Evolutionary conservation across 2,329 filamentous ascomycete species (phyloP), one percentile per base, ranked within the genome.

Genomic region (Sordariomycetes sp.): DNA sequence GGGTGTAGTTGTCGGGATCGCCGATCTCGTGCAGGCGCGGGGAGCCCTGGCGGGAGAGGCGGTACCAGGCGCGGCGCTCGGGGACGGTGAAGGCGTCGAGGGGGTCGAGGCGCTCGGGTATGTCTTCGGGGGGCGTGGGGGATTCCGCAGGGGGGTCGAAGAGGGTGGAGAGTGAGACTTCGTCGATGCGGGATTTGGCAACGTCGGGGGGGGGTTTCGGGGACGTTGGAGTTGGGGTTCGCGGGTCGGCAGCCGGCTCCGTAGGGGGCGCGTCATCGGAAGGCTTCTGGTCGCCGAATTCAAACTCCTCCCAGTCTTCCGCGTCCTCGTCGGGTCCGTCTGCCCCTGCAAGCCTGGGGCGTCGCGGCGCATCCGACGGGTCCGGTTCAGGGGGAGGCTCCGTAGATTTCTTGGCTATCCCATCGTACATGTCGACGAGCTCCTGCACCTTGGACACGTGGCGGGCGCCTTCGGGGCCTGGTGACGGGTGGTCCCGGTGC

Each of bases 51-150:
- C 84, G 77, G 8, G 84, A 85, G 20, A 87, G 69, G 22, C 82
- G 80, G 62, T 87, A 86, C 85, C 85, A 88, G 8, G 76, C 75
- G 64, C 82, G 85, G 54, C 85, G 81, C 67, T 87, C 78, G 2
- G 79, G 78, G 3, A 79, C 76, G 2, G 75, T 73, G 4, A 85
- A 85, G 32, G 72, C 79, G 65, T 37, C 32, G 18, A 24, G 46
- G 8, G 85, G 80, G 34, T 67, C 68, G 20, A 81, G 66, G 34
- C 72, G 68, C 34, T 81, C 79, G 0, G 79, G 69, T 0, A 81
- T 64, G 0, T 73, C 66, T 1, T 64, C 61, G 24, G 67, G 66
- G 6, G 58, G 58, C 2, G 64, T 25, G 18, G 62, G 59, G 1
- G 63, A 64, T 1, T 67, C 70, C 57, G 71, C 71, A 4, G 76